Base-by-base conservation (phyloP, 2,329 filamentous ascomycete species). In the Alternaria longipes region DNA sequence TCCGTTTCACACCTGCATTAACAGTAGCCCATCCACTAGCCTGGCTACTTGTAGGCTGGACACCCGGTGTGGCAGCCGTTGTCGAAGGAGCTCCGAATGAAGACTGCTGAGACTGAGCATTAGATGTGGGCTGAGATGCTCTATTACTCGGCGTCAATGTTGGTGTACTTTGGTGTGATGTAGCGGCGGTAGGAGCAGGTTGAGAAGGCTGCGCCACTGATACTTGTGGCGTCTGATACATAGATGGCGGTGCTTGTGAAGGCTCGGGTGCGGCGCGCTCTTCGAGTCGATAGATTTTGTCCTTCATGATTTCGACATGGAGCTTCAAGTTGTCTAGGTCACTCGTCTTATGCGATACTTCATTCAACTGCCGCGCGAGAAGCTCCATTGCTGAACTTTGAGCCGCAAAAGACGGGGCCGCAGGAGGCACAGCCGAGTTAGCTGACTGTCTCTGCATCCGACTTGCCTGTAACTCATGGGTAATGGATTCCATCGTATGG, bases 291-390 rank as follows among this genome's bases (percentile, higher is more conserved):
- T 76, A 73, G 22, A 84, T 72, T 46, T 80, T 81, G 56, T 81
- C 81, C 70, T 82, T 83, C 71, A 85, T 74, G 12, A 84, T 79
- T 51, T 84, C 81, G 11, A 84, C 70, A 51, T 81, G 80, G 65
- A 84, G 75, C 63, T 79, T 82, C 46, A 85, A 62, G 5, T 73
- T 78, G 54, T 84, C 82, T 11, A 84, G 73, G 60, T 84, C 82
- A 32, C 79, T 81, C 8, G 79, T 78, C 67, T 82, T 82, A 47
- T 75, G 76, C 8, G 80, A 76, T 24, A 84, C 71, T 26, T 70
- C 70, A 50, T 75, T 70, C 3, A 83, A 69, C 60, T 81, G 80
- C 20, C 73, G 73, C 9, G 81, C 79, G 60, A 84, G 78, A 11
- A 83, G 70, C 44, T 84, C 81, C 12, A 84, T 70, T 30, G 82